Base-by-base conservation (phyloP, 768 basidiomycete genomes). In the Auriscalpium orientale region DNA sequence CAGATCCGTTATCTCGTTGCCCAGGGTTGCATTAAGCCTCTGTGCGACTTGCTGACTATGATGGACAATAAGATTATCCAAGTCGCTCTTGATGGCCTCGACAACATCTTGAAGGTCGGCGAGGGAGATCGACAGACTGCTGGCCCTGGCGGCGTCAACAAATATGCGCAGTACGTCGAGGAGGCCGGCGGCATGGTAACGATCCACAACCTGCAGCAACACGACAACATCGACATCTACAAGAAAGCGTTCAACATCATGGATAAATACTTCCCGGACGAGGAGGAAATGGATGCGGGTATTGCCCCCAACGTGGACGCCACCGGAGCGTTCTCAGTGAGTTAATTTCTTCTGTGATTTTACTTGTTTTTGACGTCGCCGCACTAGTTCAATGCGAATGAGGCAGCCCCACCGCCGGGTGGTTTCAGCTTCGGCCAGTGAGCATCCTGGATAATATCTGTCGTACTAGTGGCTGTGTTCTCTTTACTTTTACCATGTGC, bases 61-160 rank as follows among this genome's bases (percentile, higher is more conserved):
- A 95, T 98, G 93, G 97, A 99, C 75, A 98, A 98, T 82, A 99
- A 99, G 78, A 97, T 98, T 64, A 99, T 99, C 64, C 89, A 93
- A 72, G 95, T 98, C 43, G 95, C 95, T 18, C 83, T 99, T 47
- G 97, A 99, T 68, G 97, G 97, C 53, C 79, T 99, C 49, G 97
- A 99, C 73, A 99, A 99, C 72, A 93, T 98, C 65, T 76, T 99
- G 63, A 98, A 97, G 74, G 89, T 99, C 60, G 95, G 97, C 45
- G 95, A 99, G 74, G 83, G 87, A 66, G 97, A 99, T 73, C 98
- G 88, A 74, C 79, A 85, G 61, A 81, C 85, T 43, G 79, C 76
- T 13, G 92, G 90, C 18, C 86, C 88, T 49, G 89, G 90, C 45
- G 90, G 82, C 11, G 79, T 83, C 22, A 99, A 99, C 72, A 85